phyloP scores from a whole-genome alignment of 1,284 basidiomycete genomes.

The Moesziomyces aphidis region DNA sequence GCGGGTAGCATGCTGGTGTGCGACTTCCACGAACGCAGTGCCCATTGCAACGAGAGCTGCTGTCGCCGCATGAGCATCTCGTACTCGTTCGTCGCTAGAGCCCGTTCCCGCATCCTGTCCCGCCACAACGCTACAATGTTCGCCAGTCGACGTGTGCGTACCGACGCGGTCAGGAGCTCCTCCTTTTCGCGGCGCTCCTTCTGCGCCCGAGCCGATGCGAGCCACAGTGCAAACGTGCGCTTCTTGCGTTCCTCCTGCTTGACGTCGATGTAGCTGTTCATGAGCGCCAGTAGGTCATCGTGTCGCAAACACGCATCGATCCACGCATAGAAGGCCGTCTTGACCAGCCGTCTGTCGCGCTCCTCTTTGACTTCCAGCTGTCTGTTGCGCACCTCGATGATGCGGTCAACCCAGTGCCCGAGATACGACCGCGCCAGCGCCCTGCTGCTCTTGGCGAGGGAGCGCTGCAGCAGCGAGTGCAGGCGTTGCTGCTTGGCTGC shows the following conservation, averaged over 20 bases:
- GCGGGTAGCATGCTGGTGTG: slow-evolving; percentile 38
- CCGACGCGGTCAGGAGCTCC: slow-evolving; percentile 5
- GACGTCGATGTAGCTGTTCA: slow-evolving; percentile 54
- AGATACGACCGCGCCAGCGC: slow-evolving; percentile 15
- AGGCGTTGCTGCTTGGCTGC: slow-evolving; percentile 24
- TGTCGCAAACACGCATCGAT: slow-evolving; percentile 48
- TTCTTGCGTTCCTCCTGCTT: slow-evolving; percentile 37
- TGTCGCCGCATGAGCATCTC: slow-evolving; percentile 45
- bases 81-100: slow-evolving; percentile 40
- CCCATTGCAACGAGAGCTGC: slow-evolving; percentile 17
- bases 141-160: slow-evolving; percentile 3
- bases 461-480: slow-evolving; percentile 9
- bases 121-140: slow-evolving; percentile 20
- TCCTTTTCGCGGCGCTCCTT: slow-evolving; percentile 23
- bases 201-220: slow-evolving; percentile 14
- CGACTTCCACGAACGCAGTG: slow-evolving; percentile 30
- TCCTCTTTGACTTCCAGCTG: slow-evolving; percentile 42
- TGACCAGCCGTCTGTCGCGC: slow-evolving; percentile 24
- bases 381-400: slow-evolving; percentile 42
- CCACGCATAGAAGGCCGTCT: slow-evolving; percentile 45
- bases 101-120: slow-evolving; percentile 27
- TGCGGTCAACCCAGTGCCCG: slow-evolving; percentile 32
- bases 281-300: slow-evolving; percentile 45
- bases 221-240: slow-evolving; percentile 34
- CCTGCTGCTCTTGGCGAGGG: slow-evolving; percentile 9